Conservation (phyloP, 2,329 filamentous ascomycete genomes). For the Microsporum ferrugineum region DNA sequence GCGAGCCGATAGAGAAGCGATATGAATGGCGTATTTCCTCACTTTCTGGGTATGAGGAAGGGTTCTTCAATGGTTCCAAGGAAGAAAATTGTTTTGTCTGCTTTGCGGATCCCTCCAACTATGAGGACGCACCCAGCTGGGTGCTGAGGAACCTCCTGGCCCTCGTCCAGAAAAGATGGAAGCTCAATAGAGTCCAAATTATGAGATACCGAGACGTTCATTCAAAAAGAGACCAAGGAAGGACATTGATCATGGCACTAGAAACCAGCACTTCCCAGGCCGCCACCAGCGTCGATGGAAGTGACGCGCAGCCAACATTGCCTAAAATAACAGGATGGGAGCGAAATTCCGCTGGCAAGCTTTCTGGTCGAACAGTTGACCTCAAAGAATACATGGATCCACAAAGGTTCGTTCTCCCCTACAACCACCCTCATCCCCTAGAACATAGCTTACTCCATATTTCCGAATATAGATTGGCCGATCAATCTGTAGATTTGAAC, state of each 20-base stretch:
- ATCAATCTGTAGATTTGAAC: slow-evolving; percentile 91
- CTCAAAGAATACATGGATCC: slow-evolving; percentile 92
- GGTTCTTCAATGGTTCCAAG: slow-evolving; percentile 67
- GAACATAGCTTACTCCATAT: background rate
- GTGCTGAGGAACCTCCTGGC: slow-evolving; percentile 81
- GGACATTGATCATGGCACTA: slow-evolving; percentile 65
- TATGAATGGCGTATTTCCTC: slow-evolving; percentile 69
- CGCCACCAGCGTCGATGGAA: slow-evolving; percentile 22
- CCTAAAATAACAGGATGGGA: slow-evolving; percentile 96
- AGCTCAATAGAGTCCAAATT: slow-evolving; percentile 64
- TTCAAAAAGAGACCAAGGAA: slow-evolving; percentile 61
- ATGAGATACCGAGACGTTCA: slow-evolving; percentile 84
- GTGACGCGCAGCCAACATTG: slow-evolving; percentile 35
- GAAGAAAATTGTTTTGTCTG: slow-evolving; percentile 70
- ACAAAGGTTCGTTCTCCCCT: slow-evolving; percentile 35
- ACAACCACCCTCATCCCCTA: background rate
- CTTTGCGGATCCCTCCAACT: slow-evolving; percentile 89
- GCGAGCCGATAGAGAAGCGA: background rate
- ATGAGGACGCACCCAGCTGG: slow-evolving; percentile 79
- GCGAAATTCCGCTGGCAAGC: slow-evolving; percentile 64
- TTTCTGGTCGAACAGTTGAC: slow-evolving; percentile 66
- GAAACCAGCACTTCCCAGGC: slow-evolving; percentile 24
- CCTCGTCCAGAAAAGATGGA: slow-evolving; percentile 71
- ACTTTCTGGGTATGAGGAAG: slow-evolving; percentile 66
- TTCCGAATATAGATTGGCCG: slow-evolving; percentile 49